A percentile compares a stretch with the other conserved stretches of the same genome.
Evolutionary conservation across 192 early-diverging fungal species (phyloP).

Genomic region (Allomyces arbusculus): DNA sequence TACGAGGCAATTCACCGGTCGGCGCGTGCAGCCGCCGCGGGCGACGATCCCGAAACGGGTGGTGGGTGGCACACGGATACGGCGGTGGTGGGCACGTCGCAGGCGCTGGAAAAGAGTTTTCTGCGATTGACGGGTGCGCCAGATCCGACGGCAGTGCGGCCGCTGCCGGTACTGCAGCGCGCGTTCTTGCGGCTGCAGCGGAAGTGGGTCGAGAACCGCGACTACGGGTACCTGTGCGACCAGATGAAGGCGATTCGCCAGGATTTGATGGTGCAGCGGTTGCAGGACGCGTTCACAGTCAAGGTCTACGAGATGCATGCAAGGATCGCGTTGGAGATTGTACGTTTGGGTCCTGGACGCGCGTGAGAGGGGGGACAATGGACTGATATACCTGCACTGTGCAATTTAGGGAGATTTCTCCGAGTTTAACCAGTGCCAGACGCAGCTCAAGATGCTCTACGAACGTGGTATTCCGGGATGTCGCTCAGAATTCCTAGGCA

Average conservation of each 20-base stretch:
- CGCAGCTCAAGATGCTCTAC: slow-evolving; percentile 79
- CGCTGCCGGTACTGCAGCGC: slow-evolving; percentile 49
- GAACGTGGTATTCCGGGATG: slow-evolving; percentile 38
- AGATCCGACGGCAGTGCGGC: slow-evolving; percentile 84
- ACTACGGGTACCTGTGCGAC: slow-evolving; percentile 92
- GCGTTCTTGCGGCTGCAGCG: slow-evolving; percentile 53
- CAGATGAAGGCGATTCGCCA: slow-evolving; percentile 93
- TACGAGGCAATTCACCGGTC: not conserved
- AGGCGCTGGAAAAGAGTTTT: not conserved
- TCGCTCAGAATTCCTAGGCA: not conserved
- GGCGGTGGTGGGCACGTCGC: not conserved
- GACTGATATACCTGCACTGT: not conserved
- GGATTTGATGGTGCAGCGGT: slow-evolving; percentile 83
- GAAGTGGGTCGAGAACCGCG: slow-evolving; percentile 63
- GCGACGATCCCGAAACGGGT: not conserved
- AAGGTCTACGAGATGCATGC: slow-evolving; percentile 88
- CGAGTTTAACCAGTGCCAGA: slow-evolving; percentile 96
- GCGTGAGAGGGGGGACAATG: not conserved
- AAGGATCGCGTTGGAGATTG: slow-evolving; percentile 85
- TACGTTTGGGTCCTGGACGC: slow-evolving; percentile 5
- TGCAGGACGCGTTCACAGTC: slow-evolving; percentile 83
- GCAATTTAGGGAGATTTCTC: slow-evolving; percentile 62
- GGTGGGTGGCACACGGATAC: not conserved
- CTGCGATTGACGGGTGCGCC: slow-evolving; percentile 30
- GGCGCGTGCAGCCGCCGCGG: not conserved